Evolutionary conservation across 2,329 filamentous ascomycete species (phyloP).

Genomic region (Aspergillus candidus): DNA sequence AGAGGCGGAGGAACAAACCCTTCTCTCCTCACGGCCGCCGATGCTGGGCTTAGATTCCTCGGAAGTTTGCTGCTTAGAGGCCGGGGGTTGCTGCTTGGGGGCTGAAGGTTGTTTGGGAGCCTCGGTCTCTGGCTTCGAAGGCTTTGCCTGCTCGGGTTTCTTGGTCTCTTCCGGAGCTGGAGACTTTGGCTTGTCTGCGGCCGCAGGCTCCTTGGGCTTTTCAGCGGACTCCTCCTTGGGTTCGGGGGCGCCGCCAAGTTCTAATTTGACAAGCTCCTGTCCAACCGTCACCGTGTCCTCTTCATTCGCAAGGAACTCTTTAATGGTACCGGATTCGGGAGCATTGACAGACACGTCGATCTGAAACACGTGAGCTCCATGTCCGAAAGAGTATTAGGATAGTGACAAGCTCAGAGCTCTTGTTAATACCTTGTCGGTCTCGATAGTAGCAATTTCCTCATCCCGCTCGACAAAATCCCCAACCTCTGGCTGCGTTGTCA

Average conservation of each 20-base stretch:
- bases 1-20: constrained; percentile 53
- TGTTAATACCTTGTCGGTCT: constrained; percentile 81
- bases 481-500: constrained; percentile 51
- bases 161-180: constrained; percentile 25
- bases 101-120: constrained; percentile 5
- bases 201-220: constrained; percentile 56
- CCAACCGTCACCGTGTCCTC: constrained; percentile 94
- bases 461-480: constrained; percentile 93
- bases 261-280: constrained; percentile 81
- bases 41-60: constrained; percentile 35
- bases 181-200: constrained; percentile 40
- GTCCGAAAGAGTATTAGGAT: constrained; percentile 7
- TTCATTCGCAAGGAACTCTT: constrained; percentile 83
- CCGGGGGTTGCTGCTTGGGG: constrained; percentile 14
- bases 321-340: constrained; percentile 81
- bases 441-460: constrained; percentile 97
- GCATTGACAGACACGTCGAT: constrained; percentile 97
- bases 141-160: constrained; percentile 30
- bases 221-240: constrained; percentile 52
- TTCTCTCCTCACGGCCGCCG: constrained; percentile 78
- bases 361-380: constrained; percentile 40
- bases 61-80: constrained; percentile 16
- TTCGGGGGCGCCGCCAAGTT: constrained; percentile 62
- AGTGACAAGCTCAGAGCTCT: no score
- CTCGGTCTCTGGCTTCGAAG: constrained; percentile 33